These are phyloP conservation scores for Pseudogymnoascus destructans DNA, from an alignment of 2,329 filamentous ascomycete genomes.

Conservation along the genomic window DNA sequence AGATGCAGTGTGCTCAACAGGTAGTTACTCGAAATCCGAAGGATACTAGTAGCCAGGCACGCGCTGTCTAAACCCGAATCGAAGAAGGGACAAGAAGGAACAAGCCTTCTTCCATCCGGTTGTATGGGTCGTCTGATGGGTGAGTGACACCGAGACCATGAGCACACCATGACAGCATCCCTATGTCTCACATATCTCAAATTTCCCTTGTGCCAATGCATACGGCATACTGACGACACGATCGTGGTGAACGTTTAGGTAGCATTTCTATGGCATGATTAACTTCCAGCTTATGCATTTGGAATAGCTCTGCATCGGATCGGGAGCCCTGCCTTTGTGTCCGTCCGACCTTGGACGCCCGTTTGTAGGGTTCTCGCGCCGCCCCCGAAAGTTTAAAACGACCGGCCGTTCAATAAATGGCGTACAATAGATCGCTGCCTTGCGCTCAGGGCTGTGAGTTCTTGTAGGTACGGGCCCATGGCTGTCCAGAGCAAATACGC, in stretches of 20 bases:
- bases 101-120: neutral
- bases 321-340: conserved; percentile 1
- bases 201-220: neutral
- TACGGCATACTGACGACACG: conserved; percentile 1
- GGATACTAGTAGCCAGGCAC: conserved; percentile 3
- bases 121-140: neutral
- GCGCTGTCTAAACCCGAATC: neutral
- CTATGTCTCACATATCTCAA: neutral
- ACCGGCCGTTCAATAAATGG: neutral
- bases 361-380: conserved; percentile 7
- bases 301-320: neutral
- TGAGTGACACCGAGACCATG: neutral
- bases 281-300: conserved; percentile 3
- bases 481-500: neutral
- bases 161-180: conserved; percentile 8
- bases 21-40: neutral
- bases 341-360: neutral
- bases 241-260: neutral
- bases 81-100: neutral
- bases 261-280: neutral
- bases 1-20: neutral
- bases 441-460: neutral
- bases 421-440: neutral
- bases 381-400: conserved; percentile 5
- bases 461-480: neutral